These are phyloP conservation scores for Podaxis sp. DNA, from an alignment of 768 basidiomycete genomes.

Conservation along the genomic window DNA sequence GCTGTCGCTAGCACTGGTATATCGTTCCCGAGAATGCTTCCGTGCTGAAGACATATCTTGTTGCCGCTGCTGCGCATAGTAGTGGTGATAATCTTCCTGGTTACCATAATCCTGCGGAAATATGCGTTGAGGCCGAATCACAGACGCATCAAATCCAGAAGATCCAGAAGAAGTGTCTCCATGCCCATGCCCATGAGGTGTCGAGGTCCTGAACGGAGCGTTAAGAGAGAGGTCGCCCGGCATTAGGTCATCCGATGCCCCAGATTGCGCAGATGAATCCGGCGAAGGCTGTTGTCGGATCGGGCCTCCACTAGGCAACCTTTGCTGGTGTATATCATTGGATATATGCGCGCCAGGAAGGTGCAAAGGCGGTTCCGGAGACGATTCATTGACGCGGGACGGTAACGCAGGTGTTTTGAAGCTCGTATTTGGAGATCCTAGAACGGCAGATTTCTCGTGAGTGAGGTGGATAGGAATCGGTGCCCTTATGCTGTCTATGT, in stretches of 20 bases:
- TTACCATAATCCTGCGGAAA: conserved; percentile 3
- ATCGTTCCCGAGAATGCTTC: conserved; percentile 1
- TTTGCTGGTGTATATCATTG: not conserved
- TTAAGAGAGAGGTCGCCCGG: not conserved
- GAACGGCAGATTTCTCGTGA: not conserved
- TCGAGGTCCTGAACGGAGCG: conserved; percentile 5
- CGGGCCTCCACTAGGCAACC: not conserved
- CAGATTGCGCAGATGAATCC: not conserved
- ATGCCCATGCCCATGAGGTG: not conserved
- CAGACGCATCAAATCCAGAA: not conserved
- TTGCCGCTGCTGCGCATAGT: not conserved
- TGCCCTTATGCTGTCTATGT: not conserved
- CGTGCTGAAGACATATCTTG: not conserved
- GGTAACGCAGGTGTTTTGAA: conserved; percentile 5
- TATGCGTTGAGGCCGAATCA: not conserved
- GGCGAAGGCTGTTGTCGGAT: conserved; percentile 9
- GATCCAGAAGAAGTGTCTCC: too few species aligned
- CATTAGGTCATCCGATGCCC: not conserved
- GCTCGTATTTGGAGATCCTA: not conserved
- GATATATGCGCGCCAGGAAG: conserved; percentile 12
- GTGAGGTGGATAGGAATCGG: not conserved
- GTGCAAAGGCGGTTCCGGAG: not conserved
- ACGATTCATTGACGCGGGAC: not conserved
- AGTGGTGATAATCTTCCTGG: not conserved
- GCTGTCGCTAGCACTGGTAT: not conserved